These are phyloP conservation scores for Sordariomycetes sp. DNA, from an alignment of 2,329 filamentous ascomycete species.

Conservation along the genomic window DNA sequence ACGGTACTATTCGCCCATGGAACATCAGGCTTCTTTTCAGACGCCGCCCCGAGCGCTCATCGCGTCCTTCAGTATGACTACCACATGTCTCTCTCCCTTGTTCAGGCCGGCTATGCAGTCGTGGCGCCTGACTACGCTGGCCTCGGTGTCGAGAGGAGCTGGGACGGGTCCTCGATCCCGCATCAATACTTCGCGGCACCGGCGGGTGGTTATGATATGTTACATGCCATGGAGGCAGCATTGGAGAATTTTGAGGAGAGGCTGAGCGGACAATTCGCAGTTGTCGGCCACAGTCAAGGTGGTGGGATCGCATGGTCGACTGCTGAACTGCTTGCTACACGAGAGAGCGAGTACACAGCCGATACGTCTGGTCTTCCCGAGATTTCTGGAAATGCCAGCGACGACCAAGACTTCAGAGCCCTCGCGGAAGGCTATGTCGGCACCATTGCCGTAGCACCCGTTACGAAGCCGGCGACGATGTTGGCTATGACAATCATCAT, in stretches of 20 bases:
- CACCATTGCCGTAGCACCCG: conserved; percentile 7
- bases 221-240: conserved; percentile 31
- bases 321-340: conserved; percentile 13
- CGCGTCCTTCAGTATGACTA: conserved; percentile 29
- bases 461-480: conserved; percentile 2
- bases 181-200: conserved; percentile 29
- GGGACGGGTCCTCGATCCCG: conserved; percentile 22
- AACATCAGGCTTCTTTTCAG: conserved; percentile 27
- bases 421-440: conserved; percentile 6
- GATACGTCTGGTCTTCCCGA: too few species aligned
- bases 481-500: background rate
- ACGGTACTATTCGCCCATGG: conserved; percentile 33
- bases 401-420: conserved; percentile 6
- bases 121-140: conserved; percentile 35
- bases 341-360: too few species aligned
- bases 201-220: conserved; percentile 29
- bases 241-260: conserved; percentile 23
- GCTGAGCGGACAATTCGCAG: conserved; percentile 26
- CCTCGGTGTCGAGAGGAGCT: conserved; percentile 24
- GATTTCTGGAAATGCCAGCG: too few species aligned
- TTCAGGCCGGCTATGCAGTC: conserved; percentile 30
- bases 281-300: conserved; percentile 36
- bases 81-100: conserved; percentile 23
- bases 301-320: conserved; percentile 29
- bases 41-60: conserved; percentile 26